These are phyloP conservation scores for Plantago ovata DNA, from an alignment of 257 asterid genomes.

Conservation along the genomic window DNA sequence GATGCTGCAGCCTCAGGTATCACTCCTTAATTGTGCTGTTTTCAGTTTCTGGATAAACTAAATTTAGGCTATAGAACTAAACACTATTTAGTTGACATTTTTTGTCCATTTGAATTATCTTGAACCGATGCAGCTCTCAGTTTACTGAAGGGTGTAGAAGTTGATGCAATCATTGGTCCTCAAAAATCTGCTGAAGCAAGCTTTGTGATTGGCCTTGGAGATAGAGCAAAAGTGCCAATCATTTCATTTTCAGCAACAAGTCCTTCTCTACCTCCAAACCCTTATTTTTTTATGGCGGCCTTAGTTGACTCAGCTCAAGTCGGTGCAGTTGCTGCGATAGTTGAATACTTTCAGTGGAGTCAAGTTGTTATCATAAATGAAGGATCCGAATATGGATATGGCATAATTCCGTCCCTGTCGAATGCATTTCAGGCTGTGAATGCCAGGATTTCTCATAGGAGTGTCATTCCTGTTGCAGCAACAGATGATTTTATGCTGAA, in stretches of 20 bases:
- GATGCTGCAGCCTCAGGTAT: constrained; percentile 35
- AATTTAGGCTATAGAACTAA: too few relatives aligned
- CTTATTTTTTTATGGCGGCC: constrained; percentile 21
- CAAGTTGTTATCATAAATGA: constrained; percentile 26
- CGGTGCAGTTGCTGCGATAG: constrained; percentile 28
- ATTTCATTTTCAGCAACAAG: constrained; percentile 17
- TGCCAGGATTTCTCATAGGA: constrained; percentile 22
- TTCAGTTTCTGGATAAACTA: too few relatives aligned
- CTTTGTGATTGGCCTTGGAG: constrained; percentile 21
- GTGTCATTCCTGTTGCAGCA: constrained; percentile 24
- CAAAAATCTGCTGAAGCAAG: constrained; percentile 21
- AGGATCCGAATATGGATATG: constrained; percentile 31
- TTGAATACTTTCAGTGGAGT: constrained; percentile 32
- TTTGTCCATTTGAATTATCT: neutral
- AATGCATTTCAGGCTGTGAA: constrained; percentile 24
- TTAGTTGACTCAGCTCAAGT: constrained; percentile 24
- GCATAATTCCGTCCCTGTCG: constrained; percentile 26
- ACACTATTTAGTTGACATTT: neutral
- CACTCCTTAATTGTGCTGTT: too few relatives aligned
- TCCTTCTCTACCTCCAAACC: constrained; percentile 12
- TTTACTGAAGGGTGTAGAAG: constrained; percentile 24
- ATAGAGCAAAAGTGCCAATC: neutral
- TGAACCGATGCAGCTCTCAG: constrained; percentile 25
- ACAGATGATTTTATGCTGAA: constrained; percentile 22
- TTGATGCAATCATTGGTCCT: constrained; percentile 14